Evolutionary conservation across 1,284 basidiomycete species (phyloP).

Genomic region (Trametes versicolor): DNA sequence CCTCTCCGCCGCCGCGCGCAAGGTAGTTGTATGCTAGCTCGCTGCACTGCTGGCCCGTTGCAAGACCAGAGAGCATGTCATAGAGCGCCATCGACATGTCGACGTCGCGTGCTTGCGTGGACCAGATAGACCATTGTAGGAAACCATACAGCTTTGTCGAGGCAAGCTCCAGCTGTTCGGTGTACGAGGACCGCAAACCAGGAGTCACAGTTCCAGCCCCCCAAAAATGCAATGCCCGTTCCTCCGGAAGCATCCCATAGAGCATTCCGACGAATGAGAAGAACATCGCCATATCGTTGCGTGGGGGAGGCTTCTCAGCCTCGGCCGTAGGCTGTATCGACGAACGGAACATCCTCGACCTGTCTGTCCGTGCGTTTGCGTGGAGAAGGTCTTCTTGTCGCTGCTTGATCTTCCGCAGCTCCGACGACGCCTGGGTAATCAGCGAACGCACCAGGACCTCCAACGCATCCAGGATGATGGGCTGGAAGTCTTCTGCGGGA

Average conservation of each 20-base stretch:
- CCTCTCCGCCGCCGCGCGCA: slow-evolving; percentile 70
- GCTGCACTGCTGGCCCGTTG: slow-evolving; percentile 86
- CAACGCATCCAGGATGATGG: slow-evolving; percentile 70
- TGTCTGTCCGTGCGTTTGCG: slow-evolving; percentile 68
- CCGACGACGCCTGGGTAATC: slow-evolving; percentile 84
- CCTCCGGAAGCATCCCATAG: slow-evolving; percentile 78
- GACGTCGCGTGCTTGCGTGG: slow-evolving; percentile 77
- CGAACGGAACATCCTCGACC: slow-evolving; percentile 61
- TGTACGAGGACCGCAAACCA: slow-evolving; percentile 53
- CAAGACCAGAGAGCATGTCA: slow-evolving; percentile 89
- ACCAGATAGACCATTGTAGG: slow-evolving; percentile 89
- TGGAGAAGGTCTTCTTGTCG: slow-evolving; percentile 87
- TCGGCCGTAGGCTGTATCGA: slow-evolving; percentile 47
- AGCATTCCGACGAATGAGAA: slow-evolving; percentile 87
- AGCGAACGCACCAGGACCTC: slow-evolving; percentile 79
- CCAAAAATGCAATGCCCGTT: slow-evolving; percentile 89
- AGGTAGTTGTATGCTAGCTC: slow-evolving; percentile 89
- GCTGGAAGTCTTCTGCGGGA: slow-evolving; percentile 72
- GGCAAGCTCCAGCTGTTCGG: slow-evolving; percentile 65
- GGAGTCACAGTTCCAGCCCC: slow-evolving; percentile 64
- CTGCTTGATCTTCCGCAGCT: slow-evolving; percentile 92
- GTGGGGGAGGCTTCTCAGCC: slow-evolving; percentile 53
- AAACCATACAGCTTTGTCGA: slow-evolving; percentile 81
- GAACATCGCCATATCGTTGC: slow-evolving; percentile 87
- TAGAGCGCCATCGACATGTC: slow-evolving; percentile 84